Evolutionary conservation across 2,329 filamentous ascomycete genomes (phyloP), one percentile per base, ranked within the genome.

Genomic region (Ophiostoma montium): DNA sequence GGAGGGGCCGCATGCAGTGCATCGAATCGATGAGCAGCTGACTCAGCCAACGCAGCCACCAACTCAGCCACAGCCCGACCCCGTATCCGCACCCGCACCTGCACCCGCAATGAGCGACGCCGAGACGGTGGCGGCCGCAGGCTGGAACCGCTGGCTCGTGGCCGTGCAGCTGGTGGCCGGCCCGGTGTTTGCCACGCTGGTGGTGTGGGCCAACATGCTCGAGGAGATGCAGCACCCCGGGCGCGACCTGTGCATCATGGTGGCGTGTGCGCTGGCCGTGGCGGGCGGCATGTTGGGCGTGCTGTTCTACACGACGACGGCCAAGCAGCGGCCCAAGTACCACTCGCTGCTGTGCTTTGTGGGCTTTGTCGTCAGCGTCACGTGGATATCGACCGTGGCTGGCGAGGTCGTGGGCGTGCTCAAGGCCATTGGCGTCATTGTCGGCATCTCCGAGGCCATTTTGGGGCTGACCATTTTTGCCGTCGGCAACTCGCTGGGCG

Each of bases 301-400:
- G 3, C 67, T 96, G 12, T 67, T 94, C 3, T 52, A 78, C 4
- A 80, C 80, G 18, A 94, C 89, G 0, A 76, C 75, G 1, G 72
- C 82, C 8, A 70, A 77, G 46, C 74, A 72, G 32, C 80, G 82
- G 30, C 84, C 86, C 0, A 78, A 74, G 54, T 86, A 86, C 63
- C 83, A 89, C 52, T 82, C 82, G 45, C 60, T 90, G 21, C 72
- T 96, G 42, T 94, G 88, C 61, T 86, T 95, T 59, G 69, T 94
- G 33, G 92, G 94, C 7, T 98, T 98, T 61, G 70, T 84, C 9
- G 94, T 96, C 51, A 81, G 84, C 53, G 92, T 96, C 50, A 84
- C 86, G 21, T 98, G 94, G 92, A 95, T 96, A 57, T 92, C 87
- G 35, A 92, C 87, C 1, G 88, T 98, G 57, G 90, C 92, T 2